Conservation (phyloP, 768 basidiomycete genomes). For the Suillus fuscotomentosus region DNA sequence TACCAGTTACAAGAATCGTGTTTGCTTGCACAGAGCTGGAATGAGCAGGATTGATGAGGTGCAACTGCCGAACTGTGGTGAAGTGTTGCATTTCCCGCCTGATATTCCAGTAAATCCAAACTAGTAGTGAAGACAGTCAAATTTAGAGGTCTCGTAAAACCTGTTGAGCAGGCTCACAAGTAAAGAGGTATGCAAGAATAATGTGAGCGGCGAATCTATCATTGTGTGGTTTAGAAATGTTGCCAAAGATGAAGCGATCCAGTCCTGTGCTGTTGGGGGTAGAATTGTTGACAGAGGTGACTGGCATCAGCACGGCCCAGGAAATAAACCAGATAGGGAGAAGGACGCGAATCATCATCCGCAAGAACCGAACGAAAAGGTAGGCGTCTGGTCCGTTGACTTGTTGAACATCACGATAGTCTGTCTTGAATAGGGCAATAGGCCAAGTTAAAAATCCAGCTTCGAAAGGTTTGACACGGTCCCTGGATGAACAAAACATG, state of each 20-base stretch:
- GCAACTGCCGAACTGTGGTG: constrained; percentile 73
- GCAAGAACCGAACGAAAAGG: constrained; percentile 87
- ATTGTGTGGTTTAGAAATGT: constrained; percentile 51
- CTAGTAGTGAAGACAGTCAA: constrained; percentile 33
- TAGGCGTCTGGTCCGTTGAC: constrained; percentile 90
- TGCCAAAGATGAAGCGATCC: constrained; percentile 79
- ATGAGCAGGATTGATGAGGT: constrained; percentile 74
- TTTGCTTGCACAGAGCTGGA: constrained; percentile 81
- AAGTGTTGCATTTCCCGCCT: constrained; percentile 79
- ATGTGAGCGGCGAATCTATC: constrained; percentile 76
- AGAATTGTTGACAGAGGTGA: constrained; percentile 55
- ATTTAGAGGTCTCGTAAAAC: background rate
- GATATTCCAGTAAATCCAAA: constrained; percentile 86
- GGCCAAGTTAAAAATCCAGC: constrained; percentile 63
- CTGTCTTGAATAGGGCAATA: constrained; percentile 54
- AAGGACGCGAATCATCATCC: constrained; percentile 80
- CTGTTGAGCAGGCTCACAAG: constrained; percentile 49
- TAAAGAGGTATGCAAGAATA: constrained; percentile 73
- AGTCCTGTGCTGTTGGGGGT: constrained; percentile 52
- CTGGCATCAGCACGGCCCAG: constrained; percentile 83
- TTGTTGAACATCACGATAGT: constrained; percentile 59
- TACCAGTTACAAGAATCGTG: constrained; percentile 88
- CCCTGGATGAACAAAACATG: constrained; percentile 34
- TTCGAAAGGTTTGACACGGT: constrained; percentile 57
- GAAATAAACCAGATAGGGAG: constrained; percentile 91